A percentile compares a stretch with the other conserved stretches of the same genome.
These are phyloP conservation scores for Pilasporangium apinafurcum DNA, from an alignment of 352 stramenopile genomes.

Conservation along the genomic window DNA sequence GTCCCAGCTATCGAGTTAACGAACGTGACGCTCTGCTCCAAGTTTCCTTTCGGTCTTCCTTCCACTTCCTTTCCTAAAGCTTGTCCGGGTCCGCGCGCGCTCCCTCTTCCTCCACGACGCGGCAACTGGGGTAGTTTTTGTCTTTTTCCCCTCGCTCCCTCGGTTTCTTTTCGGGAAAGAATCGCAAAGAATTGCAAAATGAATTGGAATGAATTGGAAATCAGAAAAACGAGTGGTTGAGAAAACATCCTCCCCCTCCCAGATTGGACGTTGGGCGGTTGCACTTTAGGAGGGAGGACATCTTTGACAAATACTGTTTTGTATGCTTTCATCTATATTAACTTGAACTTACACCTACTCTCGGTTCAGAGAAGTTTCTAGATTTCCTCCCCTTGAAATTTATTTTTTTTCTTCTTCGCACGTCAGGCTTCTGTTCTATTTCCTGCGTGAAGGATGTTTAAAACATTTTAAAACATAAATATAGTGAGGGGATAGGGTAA, in stretches of 20 bases:
- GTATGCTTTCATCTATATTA: no score
- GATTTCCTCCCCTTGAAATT: no score
- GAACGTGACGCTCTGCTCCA: neutral
- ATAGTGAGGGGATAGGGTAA: no score
- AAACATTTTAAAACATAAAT: no score
- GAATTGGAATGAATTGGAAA: slow-evolving; percentile 31
- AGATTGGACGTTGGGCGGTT: no score
- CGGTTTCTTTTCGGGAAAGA: neutral
- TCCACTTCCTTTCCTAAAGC: neutral
- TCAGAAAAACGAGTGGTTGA: slow-evolving; percentile 16
- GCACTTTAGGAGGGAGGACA: no score
- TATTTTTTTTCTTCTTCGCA: no score
- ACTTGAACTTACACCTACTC: no score
- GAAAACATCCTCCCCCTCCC: neutral
- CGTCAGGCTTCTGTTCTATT: no score
- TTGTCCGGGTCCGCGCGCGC: neutral
- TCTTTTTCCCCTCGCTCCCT: neutral
- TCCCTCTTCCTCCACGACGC: slow-evolving; percentile 4
- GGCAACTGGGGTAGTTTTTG: slow-evolving; percentile 2
- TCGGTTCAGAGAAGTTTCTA: no score
- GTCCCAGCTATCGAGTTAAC: neutral
- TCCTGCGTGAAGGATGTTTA: no score
- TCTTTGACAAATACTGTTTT: no score
- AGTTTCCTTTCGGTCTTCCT: neutral
- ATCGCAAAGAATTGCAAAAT: slow-evolving; percentile 27